Conservation (phyloP, 202 grass and related monocot species). For the Eragrostis tef region DNA sequence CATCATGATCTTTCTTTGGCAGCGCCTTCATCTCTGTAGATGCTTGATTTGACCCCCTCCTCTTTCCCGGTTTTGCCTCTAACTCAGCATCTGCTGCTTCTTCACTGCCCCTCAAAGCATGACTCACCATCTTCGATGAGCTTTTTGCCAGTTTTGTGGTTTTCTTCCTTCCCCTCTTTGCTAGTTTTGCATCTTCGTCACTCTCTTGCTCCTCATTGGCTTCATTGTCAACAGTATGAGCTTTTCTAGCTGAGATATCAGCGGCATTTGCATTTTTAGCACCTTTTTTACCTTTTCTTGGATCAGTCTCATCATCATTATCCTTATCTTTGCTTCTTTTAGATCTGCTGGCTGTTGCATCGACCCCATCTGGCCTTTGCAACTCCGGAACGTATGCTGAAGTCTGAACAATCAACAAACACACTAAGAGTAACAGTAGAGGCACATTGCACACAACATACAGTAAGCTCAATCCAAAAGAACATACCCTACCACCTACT, state of each 20-base stretch:
- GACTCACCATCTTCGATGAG: background rate
- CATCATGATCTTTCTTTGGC: background rate
- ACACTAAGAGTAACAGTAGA: background rate
- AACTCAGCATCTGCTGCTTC: background rate
- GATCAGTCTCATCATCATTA: conserved; percentile 5
- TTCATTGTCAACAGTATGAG: background rate
- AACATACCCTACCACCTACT: conserved; percentile 73
- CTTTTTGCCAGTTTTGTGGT: background rate
- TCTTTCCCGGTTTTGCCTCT: background rate
- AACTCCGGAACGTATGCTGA: conserved; percentile 70
- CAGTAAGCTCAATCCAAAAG: background rate
- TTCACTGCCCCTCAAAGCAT: background rate
- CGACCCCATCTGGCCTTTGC: conserved; percentile 56
- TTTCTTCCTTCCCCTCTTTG: conserved; percentile 36
- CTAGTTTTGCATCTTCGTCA: conserved; percentile 13
- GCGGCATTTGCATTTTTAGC: conserved; percentile 9
- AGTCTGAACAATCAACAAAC: conserved; percentile 54
- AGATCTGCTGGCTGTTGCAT: conserved; percentile 32
- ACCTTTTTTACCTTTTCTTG: conserved; percentile 24
- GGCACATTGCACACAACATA: background rate
- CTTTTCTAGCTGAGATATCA: background rate
- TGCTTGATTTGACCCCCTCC: conserved; percentile 13
- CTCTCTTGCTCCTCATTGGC: background rate
- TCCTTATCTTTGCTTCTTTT: conserved; percentile 35
- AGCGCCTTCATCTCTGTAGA: background rate